Percentiles rank a stretch among this genome's conserved stretches.
These are phyloP conservation scores for Solanum stenotomum DNA, from an alignment of 257 asterid species.

Conservation along the genomic window DNA sequence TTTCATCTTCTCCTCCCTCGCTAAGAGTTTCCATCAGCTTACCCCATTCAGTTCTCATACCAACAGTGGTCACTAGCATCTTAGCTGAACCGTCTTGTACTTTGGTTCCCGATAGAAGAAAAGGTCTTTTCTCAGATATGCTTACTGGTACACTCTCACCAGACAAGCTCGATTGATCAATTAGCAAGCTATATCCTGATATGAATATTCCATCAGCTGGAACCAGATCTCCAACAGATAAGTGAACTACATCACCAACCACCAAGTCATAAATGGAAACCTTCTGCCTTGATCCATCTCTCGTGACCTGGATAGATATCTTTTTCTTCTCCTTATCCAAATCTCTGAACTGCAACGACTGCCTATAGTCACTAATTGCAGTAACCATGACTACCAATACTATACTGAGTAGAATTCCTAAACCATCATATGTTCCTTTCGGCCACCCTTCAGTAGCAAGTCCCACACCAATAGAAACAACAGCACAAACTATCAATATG, in stretches of 20 bases:
- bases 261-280: conserved; percentile 78
- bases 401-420: conserved; percentile 83
- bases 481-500: conserved; percentile 85
- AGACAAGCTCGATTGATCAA: conserved; percentile 92
- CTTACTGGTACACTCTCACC: conserved; percentile 90
- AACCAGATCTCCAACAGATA: conserved; percentile 71
- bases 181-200: conserved; percentile 68
- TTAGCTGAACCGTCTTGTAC: conserved; percentile 90
- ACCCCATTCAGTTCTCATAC: conserved; percentile 99
- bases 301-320: conserved; percentile 69
- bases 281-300: conserved; percentile 79
- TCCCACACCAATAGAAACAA: conserved; percentile 88
- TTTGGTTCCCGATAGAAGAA: conserved; percentile 75
- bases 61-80: conserved; percentile 95
- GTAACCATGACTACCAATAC: conserved; percentile 82
- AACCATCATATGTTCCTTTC: conserved; percentile 81
- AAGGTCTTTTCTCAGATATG: conserved; percentile 65
- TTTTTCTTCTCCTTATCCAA: conserved; percentile 96
- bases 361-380: conserved; percentile 89
- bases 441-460: conserved; percentile 99
- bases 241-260: conserved; percentile 81
- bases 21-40: conserved; percentile 89
- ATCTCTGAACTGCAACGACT: conserved; percentile 91
- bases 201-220: conserved; percentile 88
- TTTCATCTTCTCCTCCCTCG: conserved; percentile 96